A percentile compares a stretch with the other conserved stretches of the same genome.
Evolutionary conservation across 2,329 filamentous ascomycete genomes (phyloP).

Genomic region (Botrytis porri): DNA sequence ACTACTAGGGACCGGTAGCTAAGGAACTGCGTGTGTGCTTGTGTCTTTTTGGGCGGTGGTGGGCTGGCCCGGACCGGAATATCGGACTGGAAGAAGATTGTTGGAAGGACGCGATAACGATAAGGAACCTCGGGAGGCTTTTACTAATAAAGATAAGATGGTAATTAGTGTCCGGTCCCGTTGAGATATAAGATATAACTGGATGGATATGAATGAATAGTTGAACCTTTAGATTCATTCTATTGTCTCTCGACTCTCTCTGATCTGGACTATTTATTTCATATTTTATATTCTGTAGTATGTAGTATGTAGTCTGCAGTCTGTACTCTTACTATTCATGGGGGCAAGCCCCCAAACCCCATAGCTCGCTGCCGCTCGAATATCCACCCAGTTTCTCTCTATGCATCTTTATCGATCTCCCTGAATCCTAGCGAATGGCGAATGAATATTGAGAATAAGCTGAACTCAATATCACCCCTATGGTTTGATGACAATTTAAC

Average conservation of each 20-base stretch:
- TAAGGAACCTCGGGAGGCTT: background rate
- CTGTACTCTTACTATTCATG: background rate
- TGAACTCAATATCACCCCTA: background rate
- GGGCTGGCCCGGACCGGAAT: conserved; percentile 1
- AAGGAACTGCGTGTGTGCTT: background rate
- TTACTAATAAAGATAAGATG: background rate
- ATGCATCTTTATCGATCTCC: background rate
- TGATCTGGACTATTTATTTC: background rate
- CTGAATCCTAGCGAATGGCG: background rate
- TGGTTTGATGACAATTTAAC: too few species aligned
- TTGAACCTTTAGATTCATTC: background rate
- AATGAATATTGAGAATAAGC: background rate
- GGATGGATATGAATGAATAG: background rate
- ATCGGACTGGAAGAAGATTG: background rate
- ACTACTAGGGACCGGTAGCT: background rate
- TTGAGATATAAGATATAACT: background rate
- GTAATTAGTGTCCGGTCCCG: background rate
- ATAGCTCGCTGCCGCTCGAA: background rate
- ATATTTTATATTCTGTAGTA: too few species aligned
- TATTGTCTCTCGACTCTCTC: background rate
- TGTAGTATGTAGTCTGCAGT: background rate
- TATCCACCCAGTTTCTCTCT: background rate
- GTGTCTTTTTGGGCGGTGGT: background rate
- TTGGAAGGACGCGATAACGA: background rate
- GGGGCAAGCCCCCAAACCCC: background rate